Base-by-base conservation (phyloP, 2,329 filamentous ascomycete genomes). In the Diaporthe caulivora region DNA sequence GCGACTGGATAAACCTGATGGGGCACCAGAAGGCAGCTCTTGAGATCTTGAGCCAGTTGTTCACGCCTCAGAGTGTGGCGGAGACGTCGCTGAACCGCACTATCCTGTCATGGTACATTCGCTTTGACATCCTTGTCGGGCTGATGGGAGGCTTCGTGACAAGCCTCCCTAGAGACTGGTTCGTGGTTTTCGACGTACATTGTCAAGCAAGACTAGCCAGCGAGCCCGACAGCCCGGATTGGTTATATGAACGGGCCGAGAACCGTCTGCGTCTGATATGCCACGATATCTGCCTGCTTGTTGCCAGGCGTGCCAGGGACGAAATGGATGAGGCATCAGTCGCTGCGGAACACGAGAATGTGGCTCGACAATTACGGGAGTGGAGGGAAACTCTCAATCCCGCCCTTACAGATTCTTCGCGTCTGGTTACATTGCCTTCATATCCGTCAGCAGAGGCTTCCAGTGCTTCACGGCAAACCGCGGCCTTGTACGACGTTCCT, bases 1-100 rank as follows among this genome's bases (percentile, higher is more conserved):
- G 97, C 17, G 97, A 99, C 80, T 98, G 95, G 95, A 91, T 97
- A 70, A 98, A 97, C 78, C 87, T 98, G 21, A 92, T 97, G 83
- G 94, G 95, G 29, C 97, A 98, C 81, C 95, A 98, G 81, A 95
- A 93, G 80, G 97, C 96, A 15, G 97, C 97, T 0, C 91, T 93
- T 79, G 91, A 94, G 76, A 92, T 98, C 78, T 85, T 98, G 58
- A 93, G 89, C 1, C 90, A 92, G 55, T 84, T 98, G 0, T 95
- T 95, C 80, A 95, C 92, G 0, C 94, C 95, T 0, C 87, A 95
- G 75, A 93, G 91, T 0, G 91, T 94, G 55, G 91, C 92, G 84
- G 86, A 93, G 76, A 93, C 92, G 13, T 87, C 92, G 5, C 88
- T 93, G 18, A 90, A 92, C 40, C 90, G 93, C 40, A 91, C 93